These are phyloP conservation scores for Trifolium repens DNA, from an alignment of 306 rosid species.

Conservation along the genomic window DNA sequence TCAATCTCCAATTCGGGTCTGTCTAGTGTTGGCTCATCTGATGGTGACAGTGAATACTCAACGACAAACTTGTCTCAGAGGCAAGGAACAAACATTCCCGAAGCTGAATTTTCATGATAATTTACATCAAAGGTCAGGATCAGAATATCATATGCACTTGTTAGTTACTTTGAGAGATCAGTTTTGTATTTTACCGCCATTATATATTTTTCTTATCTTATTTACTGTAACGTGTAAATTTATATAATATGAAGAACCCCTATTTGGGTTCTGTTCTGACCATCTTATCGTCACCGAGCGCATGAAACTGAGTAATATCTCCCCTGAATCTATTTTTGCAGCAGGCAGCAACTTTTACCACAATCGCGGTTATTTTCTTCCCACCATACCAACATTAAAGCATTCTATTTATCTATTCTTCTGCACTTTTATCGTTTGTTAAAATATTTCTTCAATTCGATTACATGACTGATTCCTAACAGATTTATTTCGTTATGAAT, in stretches of 20 bases:
- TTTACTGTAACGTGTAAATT: constrained; percentile 42
- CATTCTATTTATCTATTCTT: neutral
- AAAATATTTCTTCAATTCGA: neutral
- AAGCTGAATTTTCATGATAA: constrained; percentile 52
- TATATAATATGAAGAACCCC: constrained; percentile 43
- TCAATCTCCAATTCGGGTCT: constrained; percentile 49
- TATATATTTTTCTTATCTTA: constrained; percentile 2
- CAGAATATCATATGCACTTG: constrained; percentile 29
- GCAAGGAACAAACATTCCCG: constrained; percentile 51
- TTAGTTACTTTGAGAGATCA: constrained; percentile 34
- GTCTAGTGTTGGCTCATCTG: constrained; percentile 61
- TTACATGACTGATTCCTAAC: neutral
- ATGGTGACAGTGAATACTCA: constrained; percentile 51
- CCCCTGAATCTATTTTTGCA: neutral
- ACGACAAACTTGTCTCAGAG: constrained; percentile 59
- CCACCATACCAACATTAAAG: neutral
- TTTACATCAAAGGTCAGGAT: constrained; percentile 13
- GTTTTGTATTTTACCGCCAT: constrained; percentile 40
- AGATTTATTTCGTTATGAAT: neutral
- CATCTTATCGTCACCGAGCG: neutral
- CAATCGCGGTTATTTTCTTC: neutral
- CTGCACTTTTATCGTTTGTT: neutral
- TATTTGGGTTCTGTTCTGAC: constrained; percentile 48
- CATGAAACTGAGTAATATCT: constrained; percentile 9
- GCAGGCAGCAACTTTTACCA: neutral